These are phyloP conservation scores for Penicillium salamii DNA, from an alignment of 495 filamentous ascomycete genomes.

Conservation along the genomic window DNA sequence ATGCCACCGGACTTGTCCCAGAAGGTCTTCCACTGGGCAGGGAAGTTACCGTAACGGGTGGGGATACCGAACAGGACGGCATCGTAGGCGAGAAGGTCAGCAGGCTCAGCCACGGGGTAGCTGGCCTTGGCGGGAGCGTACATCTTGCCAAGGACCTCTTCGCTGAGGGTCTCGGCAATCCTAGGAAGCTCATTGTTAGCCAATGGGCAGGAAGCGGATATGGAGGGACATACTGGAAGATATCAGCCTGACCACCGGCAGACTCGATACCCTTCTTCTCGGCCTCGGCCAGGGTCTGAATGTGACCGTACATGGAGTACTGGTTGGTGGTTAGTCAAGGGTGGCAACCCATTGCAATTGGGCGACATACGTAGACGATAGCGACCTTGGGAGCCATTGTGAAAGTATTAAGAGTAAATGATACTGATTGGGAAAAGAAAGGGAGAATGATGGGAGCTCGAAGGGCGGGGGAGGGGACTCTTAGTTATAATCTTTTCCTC, in stretches of 20 bases:
- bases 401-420: slow-evolving; percentile 20
- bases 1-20: slow-evolving; percentile 79
- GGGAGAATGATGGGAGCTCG: slow-evolving; percentile 2
- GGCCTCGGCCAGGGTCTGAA: slow-evolving; percentile 77
- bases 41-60: slow-evolving; percentile 98
- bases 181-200: slow-evolving; percentile 34
- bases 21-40: slow-evolving; percentile 92
- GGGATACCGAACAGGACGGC: slow-evolving; percentile 94
- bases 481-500: slow-evolving; percentile 9
- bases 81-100: slow-evolving; percentile 73
- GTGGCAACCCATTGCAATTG: neutral
- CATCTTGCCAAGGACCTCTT: slow-evolving; percentile 85
- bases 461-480: neutral
- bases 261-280: slow-evolving; percentile 88
- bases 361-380: slow-evolving; percentile 74
- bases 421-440: neutral
- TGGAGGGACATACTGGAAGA: slow-evolving; percentile 67
- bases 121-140: slow-evolving; percentile 75
- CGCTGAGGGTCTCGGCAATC: slow-evolving; percentile 79
- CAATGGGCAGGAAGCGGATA: neutral
- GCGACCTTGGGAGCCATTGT: slow-evolving; percentile 91
- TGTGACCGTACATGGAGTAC: slow-evolving; percentile 98
- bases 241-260: slow-evolving; percentile 73
- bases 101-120: slow-evolving; percentile 66
- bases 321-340: slow-evolving; percentile 23